phyloP scores from a whole-genome alignment of 768 basidiomycete species.

The Leccinum rimulosum region DNA sequence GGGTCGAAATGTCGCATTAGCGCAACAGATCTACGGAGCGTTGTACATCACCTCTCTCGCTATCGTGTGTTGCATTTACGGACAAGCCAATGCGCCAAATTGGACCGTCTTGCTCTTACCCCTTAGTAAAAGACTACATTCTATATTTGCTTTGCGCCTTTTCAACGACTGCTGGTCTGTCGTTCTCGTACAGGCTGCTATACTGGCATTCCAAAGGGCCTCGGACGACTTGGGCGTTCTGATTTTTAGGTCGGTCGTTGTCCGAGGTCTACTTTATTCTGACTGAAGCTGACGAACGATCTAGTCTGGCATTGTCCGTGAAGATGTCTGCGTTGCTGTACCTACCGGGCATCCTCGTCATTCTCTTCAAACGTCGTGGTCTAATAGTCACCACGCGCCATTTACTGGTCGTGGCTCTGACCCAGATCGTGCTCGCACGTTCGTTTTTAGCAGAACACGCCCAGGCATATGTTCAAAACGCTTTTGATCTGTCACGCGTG shows the following conservation, averaged over 20 bases:
- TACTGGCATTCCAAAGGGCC: conserved; percentile 60
- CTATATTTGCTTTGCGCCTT: conserved; percentile 84
- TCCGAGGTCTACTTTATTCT: neutral
- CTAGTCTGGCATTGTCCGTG: conserved; percentile 65
- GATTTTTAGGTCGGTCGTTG: conserved; percentile 64
- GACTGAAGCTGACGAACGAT: conserved; percentile 1
- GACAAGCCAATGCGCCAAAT: conserved; percentile 60
- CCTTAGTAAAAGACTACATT: conserved; percentile 91
- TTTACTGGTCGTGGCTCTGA: conserved; percentile 34
- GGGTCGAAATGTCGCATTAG: conserved; percentile 57
- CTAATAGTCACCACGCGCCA: conserved; percentile 50
- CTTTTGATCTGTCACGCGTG: conserved; percentile 84
- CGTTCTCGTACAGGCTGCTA: conserved; percentile 60
- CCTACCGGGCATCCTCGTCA: conserved; percentile 81
- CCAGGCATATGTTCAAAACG: conserved; percentile 63
- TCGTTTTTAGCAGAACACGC: conserved; percentile 67
- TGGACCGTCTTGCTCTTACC: conserved; percentile 71
- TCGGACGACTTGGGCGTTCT: conserved; percentile 61
- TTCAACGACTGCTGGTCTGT: conserved; percentile 96
- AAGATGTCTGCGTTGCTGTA: conserved; percentile 96
- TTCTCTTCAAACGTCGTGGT: conserved; percentile 75
- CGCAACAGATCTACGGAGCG: conserved; percentile 75
- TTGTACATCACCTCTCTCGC: conserved; percentile 70
- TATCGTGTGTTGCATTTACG: conserved; percentile 69
- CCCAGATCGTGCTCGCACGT: conserved; percentile 61